phyloP scores from a whole-genome alignment of 2,329 filamentous ascomycete species.

The Myotisia sp. region DNA sequence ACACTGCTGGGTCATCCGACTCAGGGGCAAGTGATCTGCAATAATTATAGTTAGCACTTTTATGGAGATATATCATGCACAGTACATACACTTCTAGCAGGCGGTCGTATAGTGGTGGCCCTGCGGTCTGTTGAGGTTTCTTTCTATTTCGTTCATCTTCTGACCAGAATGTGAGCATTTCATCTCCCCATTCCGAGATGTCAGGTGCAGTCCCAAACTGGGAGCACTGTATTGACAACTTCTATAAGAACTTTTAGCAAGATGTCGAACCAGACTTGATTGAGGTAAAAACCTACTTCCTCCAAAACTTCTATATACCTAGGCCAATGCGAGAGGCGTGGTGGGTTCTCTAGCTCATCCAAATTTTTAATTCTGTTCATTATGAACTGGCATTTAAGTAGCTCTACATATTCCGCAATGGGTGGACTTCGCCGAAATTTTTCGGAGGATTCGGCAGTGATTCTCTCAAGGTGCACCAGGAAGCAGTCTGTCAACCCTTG shows the following conservation, averaged over 20 bases:
- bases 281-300: background rate
- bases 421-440: background rate
- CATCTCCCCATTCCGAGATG: background rate
- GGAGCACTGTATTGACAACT: background rate
- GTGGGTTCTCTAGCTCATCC: background rate
- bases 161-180: background rate
- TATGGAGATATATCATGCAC: background rate
- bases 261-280: background rate
- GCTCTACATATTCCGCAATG: background rate
- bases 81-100: background rate
- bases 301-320: background rate
- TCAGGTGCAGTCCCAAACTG: background rate
- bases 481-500: background rate
- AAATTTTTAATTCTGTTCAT: background rate
- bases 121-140: background rate
- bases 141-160: background rate
- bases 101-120: background rate
- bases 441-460: background rate
- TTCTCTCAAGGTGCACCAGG: background rate
- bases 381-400: background rate
- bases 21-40: background rate
- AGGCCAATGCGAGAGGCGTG: background rate
- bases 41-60: background rate
- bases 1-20: background rate
- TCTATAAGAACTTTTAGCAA: background rate